Conservation (phyloP, 306 rosid genomes). For the Cercis canadensis region DNA sequence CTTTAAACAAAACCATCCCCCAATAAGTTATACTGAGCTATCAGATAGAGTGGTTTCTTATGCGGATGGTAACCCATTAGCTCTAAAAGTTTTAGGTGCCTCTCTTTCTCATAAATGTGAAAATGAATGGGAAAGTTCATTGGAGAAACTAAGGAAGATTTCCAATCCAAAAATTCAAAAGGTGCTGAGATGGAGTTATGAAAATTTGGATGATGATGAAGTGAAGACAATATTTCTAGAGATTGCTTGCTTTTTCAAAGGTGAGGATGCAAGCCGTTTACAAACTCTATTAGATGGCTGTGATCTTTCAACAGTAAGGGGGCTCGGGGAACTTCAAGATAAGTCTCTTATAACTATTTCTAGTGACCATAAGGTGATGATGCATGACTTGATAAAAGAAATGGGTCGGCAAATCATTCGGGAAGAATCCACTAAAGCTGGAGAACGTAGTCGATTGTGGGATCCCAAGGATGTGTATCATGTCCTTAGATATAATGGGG, state of each 20-base stretch:
- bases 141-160: too few species aligned
- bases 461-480: neutral
- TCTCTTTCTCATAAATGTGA: too few species aligned
- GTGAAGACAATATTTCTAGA: slow-evolving; percentile 28
- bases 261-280: neutral
- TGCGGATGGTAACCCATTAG: too few species aligned
- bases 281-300: neutral
- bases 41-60: too few species aligned
- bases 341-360: neutral
- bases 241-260: slow-evolving; percentile 30
- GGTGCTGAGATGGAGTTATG: slow-evolving; percentile 40
- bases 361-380: neutral
- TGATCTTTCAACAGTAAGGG: neutral
- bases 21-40: too few species aligned
- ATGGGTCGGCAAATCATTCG: neutral
- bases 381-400: neutral
- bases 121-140: too few species aligned
- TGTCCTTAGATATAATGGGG: neutral
- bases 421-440: neutral
- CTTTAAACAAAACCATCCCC: too few species aligned
- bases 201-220: slow-evolving; percentile 31
- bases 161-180: slow-evolving; percentile 10
- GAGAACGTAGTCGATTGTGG: too few species aligned
- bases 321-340: neutral
- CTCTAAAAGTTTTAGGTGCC: too few species aligned